These are phyloP conservation scores for Bipolaris bicolor DNA, from an alignment of 2,329 filamentous ascomycete genomes.

Conservation along the genomic window DNA sequence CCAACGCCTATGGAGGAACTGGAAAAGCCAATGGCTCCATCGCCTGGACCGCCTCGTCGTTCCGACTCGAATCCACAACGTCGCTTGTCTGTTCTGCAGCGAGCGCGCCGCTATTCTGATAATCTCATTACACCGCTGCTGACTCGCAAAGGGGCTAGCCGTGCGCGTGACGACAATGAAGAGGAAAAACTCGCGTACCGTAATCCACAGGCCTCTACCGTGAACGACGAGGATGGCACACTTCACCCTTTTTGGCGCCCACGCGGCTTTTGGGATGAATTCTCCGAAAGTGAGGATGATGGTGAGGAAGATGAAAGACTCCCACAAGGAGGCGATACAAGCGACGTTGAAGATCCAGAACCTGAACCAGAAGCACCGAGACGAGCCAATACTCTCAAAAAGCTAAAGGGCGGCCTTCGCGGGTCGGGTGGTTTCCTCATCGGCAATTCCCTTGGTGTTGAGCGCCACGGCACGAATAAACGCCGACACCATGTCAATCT, in stretches of 20 bases:
- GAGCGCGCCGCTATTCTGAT: constrained; percentile 55
- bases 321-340: constrained; percentile 56
- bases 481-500: constrained; percentile 37
- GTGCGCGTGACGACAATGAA: constrained; percentile 31
- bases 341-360: constrained; percentile 42
- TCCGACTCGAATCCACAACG: constrained; percentile 47
- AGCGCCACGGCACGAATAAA: constrained; percentile 50
- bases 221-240: constrained; percentile 52
- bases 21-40: constrained; percentile 49
- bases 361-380: constrained; percentile 27
- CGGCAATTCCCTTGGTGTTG: constrained; percentile 63
- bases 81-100: constrained; percentile 51
- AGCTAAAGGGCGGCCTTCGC: constrained; percentile 48
- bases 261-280: constrained; percentile 67
- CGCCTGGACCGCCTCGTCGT: constrained; percentile 37
- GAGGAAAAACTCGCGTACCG: constrained; percentile 26
- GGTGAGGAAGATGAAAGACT: constrained; percentile 46
- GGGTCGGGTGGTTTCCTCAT: constrained; percentile 56
- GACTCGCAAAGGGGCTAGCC: constrained; percentile 34
- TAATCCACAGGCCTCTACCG: constrained; percentile 35
- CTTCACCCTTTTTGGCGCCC: constrained; percentile 69
- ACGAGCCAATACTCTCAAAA: constrained; percentile 31
- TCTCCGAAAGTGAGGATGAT: constrained; percentile 49
- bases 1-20: constrained; percentile 59
- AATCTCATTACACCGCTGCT: constrained; percentile 53